Percentiles rank a stretch among this genome's conserved stretches.
Conservation (phyloP, 1,284 basidiomycete species). For the Microbotryum lychnidis-dioicae region DNA sequence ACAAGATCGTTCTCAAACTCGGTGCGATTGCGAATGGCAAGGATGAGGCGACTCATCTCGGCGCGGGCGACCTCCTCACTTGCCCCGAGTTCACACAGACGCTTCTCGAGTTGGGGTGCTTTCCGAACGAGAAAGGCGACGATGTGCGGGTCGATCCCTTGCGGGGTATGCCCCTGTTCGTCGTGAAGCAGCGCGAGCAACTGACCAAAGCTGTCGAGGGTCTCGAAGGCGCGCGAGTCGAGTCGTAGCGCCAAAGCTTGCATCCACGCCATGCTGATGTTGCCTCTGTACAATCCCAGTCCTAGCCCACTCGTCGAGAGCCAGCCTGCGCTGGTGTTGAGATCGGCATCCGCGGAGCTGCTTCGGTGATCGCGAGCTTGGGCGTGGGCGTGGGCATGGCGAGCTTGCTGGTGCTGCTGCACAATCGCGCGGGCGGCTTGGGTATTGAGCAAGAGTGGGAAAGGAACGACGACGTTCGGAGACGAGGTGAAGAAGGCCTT, state of each 20-base stretch:
- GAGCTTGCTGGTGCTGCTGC: too few species aligned
- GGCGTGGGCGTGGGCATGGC: too few species aligned
- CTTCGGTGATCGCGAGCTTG: too few species aligned
- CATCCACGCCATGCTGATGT: slow-evolving; percentile 18
- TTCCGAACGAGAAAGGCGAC: slow-evolving; percentile 14
- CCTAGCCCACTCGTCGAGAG: slow-evolving; percentile 1
- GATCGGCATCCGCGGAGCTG: too few species aligned
- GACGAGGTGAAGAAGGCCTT: slow-evolving; percentile 20
- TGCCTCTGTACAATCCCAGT: slow-evolving; percentile 6
- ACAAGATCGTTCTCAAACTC: slow-evolving; percentile 1
- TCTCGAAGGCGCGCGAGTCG: neutral
- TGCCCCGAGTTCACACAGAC: neutral
- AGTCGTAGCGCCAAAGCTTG: slow-evolving; percentile 11
- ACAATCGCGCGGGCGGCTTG: too few species aligned
- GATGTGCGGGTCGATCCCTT: neutral
- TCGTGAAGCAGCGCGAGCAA: neutral
- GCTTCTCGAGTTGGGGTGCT: neutral
- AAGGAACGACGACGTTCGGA: neutral
- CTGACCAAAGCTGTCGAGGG: neutral
- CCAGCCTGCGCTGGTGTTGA: neutral
- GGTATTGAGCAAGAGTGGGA: neutral
- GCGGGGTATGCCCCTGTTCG: neutral
- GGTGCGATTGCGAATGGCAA: slow-evolving; percentile 2
- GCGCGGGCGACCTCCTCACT: neutral
- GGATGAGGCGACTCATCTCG: neutral